A percentile compares a stretch with the other conserved stretches of the same genome.
Evolutionary conservation across 495 filamentous ascomycete genomes (phyloP).

Genomic region (Achaetomiella virescens): DNA sequence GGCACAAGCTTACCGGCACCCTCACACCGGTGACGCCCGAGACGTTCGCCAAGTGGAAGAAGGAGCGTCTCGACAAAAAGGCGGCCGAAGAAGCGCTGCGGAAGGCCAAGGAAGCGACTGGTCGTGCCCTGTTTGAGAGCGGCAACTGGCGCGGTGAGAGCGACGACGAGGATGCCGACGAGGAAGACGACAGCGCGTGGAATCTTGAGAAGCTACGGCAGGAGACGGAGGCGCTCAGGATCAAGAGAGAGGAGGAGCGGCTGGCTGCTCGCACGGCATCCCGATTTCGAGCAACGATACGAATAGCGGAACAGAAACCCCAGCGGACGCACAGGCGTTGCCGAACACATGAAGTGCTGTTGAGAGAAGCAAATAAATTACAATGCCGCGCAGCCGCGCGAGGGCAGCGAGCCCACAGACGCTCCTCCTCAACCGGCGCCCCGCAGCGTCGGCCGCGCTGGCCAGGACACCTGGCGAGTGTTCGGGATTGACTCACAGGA

Average conservation of each 20-base stretch:
- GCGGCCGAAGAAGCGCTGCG: constrained; percentile 81
- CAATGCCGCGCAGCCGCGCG: constrained; percentile 15
- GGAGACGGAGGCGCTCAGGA: constrained; percentile 62
- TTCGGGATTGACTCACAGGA: constrained; percentile 1
- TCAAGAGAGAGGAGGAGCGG: constrained; percentile 57
- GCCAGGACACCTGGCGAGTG: background rate
- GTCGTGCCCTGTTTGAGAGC: constrained; percentile 89
- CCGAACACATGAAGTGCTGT: constrained; percentile 25
- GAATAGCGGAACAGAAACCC: background rate
- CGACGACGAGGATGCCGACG: constrained; percentile 54
- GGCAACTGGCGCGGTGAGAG: constrained; percentile 80
- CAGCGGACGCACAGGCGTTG: constrained; percentile 12
- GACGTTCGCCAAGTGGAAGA: constrained; percentile 92
- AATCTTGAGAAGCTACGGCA: constrained; percentile 69
- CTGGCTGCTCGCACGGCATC: constrained; percentile 32
- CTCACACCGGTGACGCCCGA: constrained; percentile 91
- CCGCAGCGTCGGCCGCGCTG: constrained; percentile 7
- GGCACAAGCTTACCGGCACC: constrained; percentile 84
- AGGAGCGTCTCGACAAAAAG: constrained; percentile 90
- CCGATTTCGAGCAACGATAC: constrained; percentile 1
- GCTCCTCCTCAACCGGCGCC: constrained; percentile 20
- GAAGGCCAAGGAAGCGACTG: constrained; percentile 89
- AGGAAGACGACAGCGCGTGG: constrained; percentile 58
- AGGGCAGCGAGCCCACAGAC: constrained; percentile 17
- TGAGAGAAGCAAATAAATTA: constrained; percentile 3